Conservation (phyloP, 331 rosid genomes). For the Cucumis variabilis region DNA sequence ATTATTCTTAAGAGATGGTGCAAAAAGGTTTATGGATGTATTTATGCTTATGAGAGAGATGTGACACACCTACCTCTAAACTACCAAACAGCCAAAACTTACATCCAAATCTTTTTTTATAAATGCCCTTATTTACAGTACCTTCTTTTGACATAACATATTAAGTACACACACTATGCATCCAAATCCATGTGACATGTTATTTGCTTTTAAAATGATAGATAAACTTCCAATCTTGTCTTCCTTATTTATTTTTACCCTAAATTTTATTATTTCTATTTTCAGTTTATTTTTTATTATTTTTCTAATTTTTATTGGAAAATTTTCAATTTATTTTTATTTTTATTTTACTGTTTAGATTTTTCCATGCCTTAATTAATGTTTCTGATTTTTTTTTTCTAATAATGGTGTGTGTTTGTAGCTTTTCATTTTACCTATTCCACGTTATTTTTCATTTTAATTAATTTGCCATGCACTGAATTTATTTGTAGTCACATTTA, state of each 20-base stretch:
- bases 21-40: not conserved
- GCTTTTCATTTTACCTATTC: too few relatives aligned
- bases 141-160: too few relatives aligned
- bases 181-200: conserved; percentile 23
- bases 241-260: not conserved
- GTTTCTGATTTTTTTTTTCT: too few relatives aligned
- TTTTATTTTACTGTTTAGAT: too few relatives aligned
- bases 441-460: too few relatives aligned
- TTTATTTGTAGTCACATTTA: not conserved
- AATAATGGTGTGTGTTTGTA: too few relatives aligned
- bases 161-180: not conserved
- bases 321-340: too few relatives aligned
- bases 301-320: too few relatives aligned
- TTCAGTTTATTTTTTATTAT: not conserved
- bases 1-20: not conserved
- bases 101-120: not conserved
- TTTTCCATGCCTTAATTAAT: too few relatives aligned
- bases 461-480: not conserved
- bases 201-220: not conserved
- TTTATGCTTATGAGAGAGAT: not conserved
- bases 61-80: not conserved
- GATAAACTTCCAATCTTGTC: not conserved
- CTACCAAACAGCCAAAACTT: not conserved
- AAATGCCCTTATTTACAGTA: not conserved
- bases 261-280: not conserved